Base-by-base conservation (phyloP, 202 grass and related monocot genomes). In the Panicum hallii region DNA sequence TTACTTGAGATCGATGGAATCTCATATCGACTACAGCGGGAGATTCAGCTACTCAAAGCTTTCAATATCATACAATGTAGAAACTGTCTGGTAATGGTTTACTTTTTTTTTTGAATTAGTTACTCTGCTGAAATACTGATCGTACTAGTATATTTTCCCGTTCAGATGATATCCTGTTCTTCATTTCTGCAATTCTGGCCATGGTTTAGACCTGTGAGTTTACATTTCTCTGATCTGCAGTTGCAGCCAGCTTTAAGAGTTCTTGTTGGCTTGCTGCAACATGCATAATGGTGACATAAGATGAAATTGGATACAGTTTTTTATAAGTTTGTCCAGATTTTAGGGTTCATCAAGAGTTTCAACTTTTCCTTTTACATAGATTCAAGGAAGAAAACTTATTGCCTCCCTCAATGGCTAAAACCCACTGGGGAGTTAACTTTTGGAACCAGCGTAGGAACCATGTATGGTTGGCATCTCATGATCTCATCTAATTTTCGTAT, bases 1-100 rank as follows among this genome's bases (percentile, higher is more conserved):
- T 84, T 99, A 74, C 90, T 99, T 80, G 90, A 99, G 82, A 92
- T 92, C 22, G 91, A 99, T 94, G 96, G 96, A 67, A 74, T 99
- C 73, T 94, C 93, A 22, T 96, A 94, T 83, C 87, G 96, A 67
- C 60, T 99, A 72, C 88, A 76, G 82, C 81, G 76, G 52, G 96
- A 99, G 72, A 99, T 96, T 32, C 91, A 94, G 75, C 87, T 99
- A 81, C 93, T 99, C 43, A 89, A 88, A 82, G 93, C 89, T 19
- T 92, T 94, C 62, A 94, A 96, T 88, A 85, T 92, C 84, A 75
- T 99, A 72, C 67, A 82, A 48, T 99, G 93, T 63, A 92, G 81
- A 92, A 94, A 55, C 82, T 96, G 93, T 82, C 79, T 87, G 91
- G 96, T 99, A 90, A 82, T 83, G 48, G 15, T 83, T 89, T 79